Percentiles rank a stretch among this genome's conserved stretches.
Evolutionary conservation across 176 grass and related monocot species (phyloP).

Genomic region (Pharus latifolius): DNA sequence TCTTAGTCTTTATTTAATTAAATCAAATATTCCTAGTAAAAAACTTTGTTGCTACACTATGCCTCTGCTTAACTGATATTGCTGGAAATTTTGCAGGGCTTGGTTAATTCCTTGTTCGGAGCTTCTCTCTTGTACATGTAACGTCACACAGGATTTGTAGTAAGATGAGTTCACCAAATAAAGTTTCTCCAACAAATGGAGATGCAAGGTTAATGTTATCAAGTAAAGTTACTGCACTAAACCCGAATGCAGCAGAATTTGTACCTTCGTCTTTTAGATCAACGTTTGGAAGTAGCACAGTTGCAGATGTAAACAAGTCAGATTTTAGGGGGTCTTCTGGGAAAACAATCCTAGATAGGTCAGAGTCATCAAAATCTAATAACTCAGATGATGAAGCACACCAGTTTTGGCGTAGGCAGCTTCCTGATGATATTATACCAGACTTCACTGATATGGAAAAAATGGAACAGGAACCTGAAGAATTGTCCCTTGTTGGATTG

Average conservation of each 20-base stretch:
- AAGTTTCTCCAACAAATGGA: not conserved
- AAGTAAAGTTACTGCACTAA: conserved; percentile 35
- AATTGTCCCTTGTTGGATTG: conserved; percentile 27
- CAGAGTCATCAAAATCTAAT: conserved; percentile 40
- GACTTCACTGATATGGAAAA: conserved; percentile 35
- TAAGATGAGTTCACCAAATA: conserved; percentile 37
- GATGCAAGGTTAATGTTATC: conserved; percentile 5
- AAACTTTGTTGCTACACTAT: not conserved
- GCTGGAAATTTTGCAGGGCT: conserved; percentile 23
- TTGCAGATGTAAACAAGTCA: conserved; percentile 16
- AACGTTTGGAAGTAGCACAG: not conserved
- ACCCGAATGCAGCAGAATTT: conserved; percentile 68
- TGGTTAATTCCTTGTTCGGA: conserved; percentile 19
- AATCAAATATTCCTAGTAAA: not conserved
- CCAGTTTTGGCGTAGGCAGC: conserved; percentile 37
- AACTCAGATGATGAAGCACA: conserved; percentile 49
- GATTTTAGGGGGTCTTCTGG: conserved; percentile 4
- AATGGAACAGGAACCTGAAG: conserved; percentile 7
- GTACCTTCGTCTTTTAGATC: conserved; percentile 35
- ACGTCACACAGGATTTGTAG: not conserved
- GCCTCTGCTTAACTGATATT: not conserved
- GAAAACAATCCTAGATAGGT: conserved; percentile 22
- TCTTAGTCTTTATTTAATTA: not conserved
- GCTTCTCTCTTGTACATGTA: not conserved
- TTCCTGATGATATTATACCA: conserved; percentile 61